A percentile compares a stretch with the other conserved stretches of the same genome.
phyloP scores from a whole-genome alignment of 2,329 filamentous ascomycete species.

The Fusarium pininemorale region DNA sequence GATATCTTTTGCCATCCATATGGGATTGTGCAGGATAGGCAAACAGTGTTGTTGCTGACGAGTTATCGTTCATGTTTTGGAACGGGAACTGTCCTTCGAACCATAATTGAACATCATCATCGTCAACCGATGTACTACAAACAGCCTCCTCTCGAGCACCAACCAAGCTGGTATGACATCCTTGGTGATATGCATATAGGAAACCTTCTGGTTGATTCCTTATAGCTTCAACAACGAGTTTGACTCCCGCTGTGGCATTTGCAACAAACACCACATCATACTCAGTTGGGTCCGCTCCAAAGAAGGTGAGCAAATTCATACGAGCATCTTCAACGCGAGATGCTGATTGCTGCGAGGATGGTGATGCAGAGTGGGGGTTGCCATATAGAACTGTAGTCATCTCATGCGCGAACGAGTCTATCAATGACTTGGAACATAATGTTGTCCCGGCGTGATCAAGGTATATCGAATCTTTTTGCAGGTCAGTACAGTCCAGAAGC shows the following conservation, averaged over 20 bases:
- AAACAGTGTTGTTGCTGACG: slow-evolving; percentile 60
- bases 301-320: slow-evolving; percentile 75
- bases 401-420: slow-evolving; percentile 81
- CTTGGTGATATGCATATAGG: slow-evolving; percentile 82
- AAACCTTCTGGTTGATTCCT: slow-evolving; percentile 76
- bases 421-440: slow-evolving; percentile 78
- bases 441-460: slow-evolving; percentile 98
- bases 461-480: slow-evolving; percentile 72
- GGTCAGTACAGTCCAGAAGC: neutral
- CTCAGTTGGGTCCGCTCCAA: slow-evolving; percentile 80
- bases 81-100: slow-evolving; percentile 54
- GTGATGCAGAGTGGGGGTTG: slow-evolving; percentile 90
- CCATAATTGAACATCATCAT: slow-evolving; percentile 73
- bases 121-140: slow-evolving; percentile 71
- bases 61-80: slow-evolving; percentile 25
- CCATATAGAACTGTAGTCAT: slow-evolving; percentile 84
- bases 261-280: slow-evolving; percentile 93
- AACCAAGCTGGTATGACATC: slow-evolving; percentile 87
- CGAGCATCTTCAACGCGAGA: slow-evolving; percentile 80
- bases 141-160: slow-evolving; percentile 79
- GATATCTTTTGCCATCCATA: slow-evolving; percentile 83
- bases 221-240: slow-evolving; percentile 83
- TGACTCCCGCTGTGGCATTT: slow-evolving; percentile 91
- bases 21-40: slow-evolving; percentile 94
- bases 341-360: slow-evolving; percentile 80